Evolutionary conservation across 2,329 filamentous ascomycete genomes (phyloP).

Genomic region (Colletotrichum melonis): DNA sequence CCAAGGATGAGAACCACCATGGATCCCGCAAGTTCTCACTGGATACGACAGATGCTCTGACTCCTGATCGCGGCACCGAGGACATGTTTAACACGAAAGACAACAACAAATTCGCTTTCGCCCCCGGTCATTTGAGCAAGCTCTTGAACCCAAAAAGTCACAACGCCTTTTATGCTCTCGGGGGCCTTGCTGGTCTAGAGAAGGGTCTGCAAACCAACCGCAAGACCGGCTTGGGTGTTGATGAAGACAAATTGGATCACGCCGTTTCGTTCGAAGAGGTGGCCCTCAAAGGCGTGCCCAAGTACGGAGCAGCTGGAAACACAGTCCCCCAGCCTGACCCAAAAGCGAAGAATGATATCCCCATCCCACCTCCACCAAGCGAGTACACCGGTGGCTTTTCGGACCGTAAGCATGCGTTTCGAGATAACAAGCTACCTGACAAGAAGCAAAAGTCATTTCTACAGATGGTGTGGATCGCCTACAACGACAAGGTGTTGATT

Average conservation of each 20-base stretch:
- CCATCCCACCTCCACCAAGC: conserved; percentile 28
- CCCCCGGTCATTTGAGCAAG: conserved; percentile 79
- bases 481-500: conserved; percentile 80
- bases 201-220: conserved; percentile 77
- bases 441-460: conserved; percentile 70
- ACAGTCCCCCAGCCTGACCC: conserved; percentile 42
- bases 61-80: conserved; percentile 75
- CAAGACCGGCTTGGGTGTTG: conserved; percentile 73
- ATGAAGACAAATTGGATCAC: conserved; percentile 75
- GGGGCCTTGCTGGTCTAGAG: conserved; percentile 78
- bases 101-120: conserved; percentile 78
- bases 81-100: conserved; percentile 71
- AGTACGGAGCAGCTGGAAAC: conserved; percentile 48
- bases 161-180: conserved; percentile 79
- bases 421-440: conserved; percentile 69
- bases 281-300: conserved; percentile 48
- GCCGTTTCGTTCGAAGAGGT: conserved; percentile 76
- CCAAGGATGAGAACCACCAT: conserved; percentile 10
- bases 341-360: conserved; percentile 33
- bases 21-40: conserved; percentile 34
- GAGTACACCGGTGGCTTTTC: conserved; percentile 41
- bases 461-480: conserved; percentile 74
- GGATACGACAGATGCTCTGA: conserved; percentile 46
- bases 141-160: conserved; percentile 84
- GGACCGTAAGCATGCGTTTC: conserved; percentile 70